A percentile compares a stretch with the other conserved stretches of the same genome.
phyloP scores from a whole-genome alignment of 768 basidiomycete species.

The Hemileccinum impolitum region DNA sequence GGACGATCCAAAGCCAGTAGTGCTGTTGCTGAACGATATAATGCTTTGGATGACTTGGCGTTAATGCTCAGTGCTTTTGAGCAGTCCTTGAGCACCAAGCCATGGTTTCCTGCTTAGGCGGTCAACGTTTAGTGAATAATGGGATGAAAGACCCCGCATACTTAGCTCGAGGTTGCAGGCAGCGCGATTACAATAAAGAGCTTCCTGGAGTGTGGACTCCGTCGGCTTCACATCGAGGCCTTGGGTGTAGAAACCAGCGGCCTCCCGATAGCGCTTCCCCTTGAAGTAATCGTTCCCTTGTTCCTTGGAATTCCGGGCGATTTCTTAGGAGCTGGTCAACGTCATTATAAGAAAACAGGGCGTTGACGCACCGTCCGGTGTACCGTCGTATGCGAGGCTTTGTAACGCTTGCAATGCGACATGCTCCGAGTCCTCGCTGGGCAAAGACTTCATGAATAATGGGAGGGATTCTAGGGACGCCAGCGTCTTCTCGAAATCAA shows the following conservation, averaged over 20 bases:
- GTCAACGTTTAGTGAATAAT: neutral
- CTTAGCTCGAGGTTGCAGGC: conserved; percentile 90
- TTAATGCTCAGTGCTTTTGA: conserved; percentile 67
- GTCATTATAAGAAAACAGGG: neutral
- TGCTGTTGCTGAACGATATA: conserved; percentile 80
- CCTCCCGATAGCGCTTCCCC: conserved; percentile 83
- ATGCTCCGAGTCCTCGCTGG: conserved; percentile 60
- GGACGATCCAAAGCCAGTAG: conserved; percentile 68
- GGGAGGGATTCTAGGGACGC: conserved; percentile 64
- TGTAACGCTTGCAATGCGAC: conserved; percentile 77
- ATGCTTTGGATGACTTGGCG: conserved; percentile 70
- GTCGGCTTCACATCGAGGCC: conserved; percentile 83
- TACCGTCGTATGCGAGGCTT: conserved; percentile 83
- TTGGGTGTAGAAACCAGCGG: conserved; percentile 85
- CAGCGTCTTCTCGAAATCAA: conserved; percentile 35
- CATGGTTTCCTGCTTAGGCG: conserved; percentile 70
- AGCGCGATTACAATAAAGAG: conserved; percentile 83
- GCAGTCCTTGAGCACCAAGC: conserved; percentile 82
- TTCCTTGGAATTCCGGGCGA: conserved; percentile 89
- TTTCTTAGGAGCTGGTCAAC: conserved; percentile 47
- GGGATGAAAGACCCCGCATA: conserved; percentile 34
- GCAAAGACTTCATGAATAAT: conserved; percentile 90
- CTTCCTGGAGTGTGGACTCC: conserved; percentile 53
- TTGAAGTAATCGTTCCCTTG: conserved; percentile 95
- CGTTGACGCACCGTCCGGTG: conserved; percentile 78